These are phyloP conservation scores for Ustilago tritici DNA, from an alignment of 1,284 basidiomycete genomes.

Conservation along the genomic window DNA sequence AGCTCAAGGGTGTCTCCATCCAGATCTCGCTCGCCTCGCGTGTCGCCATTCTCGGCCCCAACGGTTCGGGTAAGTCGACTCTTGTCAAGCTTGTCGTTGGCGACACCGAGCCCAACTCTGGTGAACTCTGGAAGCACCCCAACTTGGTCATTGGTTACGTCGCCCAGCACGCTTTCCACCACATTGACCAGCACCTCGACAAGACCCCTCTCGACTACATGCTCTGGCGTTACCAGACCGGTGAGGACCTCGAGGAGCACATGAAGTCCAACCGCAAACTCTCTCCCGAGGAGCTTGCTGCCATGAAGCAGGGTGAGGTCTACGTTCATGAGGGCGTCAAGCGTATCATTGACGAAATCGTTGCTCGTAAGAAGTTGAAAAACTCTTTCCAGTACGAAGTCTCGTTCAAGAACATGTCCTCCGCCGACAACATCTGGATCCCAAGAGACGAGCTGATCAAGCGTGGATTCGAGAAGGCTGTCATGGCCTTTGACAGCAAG, in stretches of 20 bases:
- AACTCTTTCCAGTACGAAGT: conserved; percentile 70
- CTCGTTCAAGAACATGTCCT: conserved; percentile 69
- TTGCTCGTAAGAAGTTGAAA: conserved; percentile 69
- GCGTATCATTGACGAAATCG: conserved; percentile 68
- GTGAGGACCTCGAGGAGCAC: conserved; percentile 70
- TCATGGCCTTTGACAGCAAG: conserved; percentile 65
- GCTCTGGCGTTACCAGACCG: conserved; percentile 70
- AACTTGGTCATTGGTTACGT: conserved; percentile 70
- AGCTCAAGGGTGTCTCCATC: conserved; percentile 68
- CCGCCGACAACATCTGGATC: conserved; percentile 69
- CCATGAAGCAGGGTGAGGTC: conserved; percentile 69
- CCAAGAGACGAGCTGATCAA: conserved; percentile 66
- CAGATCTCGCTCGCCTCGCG: conserved; percentile 70
- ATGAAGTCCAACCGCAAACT: conserved; percentile 65
- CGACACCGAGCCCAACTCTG: conserved; percentile 68
- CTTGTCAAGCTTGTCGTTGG: conserved; percentile 69
- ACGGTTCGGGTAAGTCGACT: conserved; percentile 70
- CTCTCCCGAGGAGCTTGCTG: conserved; percentile 61
- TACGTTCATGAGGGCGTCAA: conserved; percentile 68
- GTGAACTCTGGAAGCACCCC: conserved; percentile 70
- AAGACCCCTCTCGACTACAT: conserved; percentile 70
- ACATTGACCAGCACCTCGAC: conserved; percentile 70
- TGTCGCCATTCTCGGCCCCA: conserved; percentile 69
- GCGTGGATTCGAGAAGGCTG: conserved; percentile 67
- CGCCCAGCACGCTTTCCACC: conserved; percentile 70